Evolutionary conservation across 2,329 filamentous ascomycete genomes (phyloP).

Genomic region (Pestalotiopsis sp.): DNA sequence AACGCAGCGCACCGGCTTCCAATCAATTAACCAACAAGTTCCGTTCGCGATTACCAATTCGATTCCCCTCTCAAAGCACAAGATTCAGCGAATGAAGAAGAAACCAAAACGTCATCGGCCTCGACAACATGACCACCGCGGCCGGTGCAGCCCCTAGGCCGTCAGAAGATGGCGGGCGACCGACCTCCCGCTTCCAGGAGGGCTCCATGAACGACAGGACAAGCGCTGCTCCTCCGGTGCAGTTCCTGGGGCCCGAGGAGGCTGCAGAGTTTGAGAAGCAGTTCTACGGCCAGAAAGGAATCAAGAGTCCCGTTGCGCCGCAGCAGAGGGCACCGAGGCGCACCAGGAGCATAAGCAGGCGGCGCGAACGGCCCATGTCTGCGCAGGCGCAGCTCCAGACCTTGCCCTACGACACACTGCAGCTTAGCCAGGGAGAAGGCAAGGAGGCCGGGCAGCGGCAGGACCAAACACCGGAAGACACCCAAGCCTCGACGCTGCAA

Average conservation of each 20-base stretch:
- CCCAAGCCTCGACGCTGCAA: slow-evolving; percentile 23
- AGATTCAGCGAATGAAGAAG: neutral
- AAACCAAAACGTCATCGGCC: neutral
- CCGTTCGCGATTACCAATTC: neutral
- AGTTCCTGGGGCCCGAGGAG: slow-evolving; percentile 56
- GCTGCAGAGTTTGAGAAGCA: slow-evolving; percentile 31
- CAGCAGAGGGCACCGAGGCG: neutral
- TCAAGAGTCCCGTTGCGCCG: neutral
- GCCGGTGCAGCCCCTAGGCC: slow-evolving; percentile 19
- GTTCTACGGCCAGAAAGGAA: slow-evolving; percentile 24
- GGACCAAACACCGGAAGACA: slow-evolving; percentile 11
- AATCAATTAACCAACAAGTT: neutral
- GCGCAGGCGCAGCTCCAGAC: slow-evolving; percentile 20
- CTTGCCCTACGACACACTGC: slow-evolving; percentile 12
- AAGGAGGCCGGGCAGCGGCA: neutral
- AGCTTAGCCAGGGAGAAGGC: slow-evolving; percentile 5
- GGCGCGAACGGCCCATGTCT: slow-evolving; percentile 23
- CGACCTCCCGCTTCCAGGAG: slow-evolving; percentile 64
- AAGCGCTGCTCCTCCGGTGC: slow-evolving; percentile 70
- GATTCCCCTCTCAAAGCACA: neutral
- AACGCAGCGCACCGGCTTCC: neutral
- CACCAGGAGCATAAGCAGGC: slow-evolving; percentile 3
- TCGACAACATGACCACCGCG: slow-evolving; percentile 21
- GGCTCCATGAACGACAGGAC: slow-evolving; percentile 85
- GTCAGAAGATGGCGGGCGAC: slow-evolving; percentile 26